Percentiles rank a stretch among this genome's conserved stretches.
Conservation (phyloP, 352 stramenopile species). For the Phytopythium oedochilum region DNA sequence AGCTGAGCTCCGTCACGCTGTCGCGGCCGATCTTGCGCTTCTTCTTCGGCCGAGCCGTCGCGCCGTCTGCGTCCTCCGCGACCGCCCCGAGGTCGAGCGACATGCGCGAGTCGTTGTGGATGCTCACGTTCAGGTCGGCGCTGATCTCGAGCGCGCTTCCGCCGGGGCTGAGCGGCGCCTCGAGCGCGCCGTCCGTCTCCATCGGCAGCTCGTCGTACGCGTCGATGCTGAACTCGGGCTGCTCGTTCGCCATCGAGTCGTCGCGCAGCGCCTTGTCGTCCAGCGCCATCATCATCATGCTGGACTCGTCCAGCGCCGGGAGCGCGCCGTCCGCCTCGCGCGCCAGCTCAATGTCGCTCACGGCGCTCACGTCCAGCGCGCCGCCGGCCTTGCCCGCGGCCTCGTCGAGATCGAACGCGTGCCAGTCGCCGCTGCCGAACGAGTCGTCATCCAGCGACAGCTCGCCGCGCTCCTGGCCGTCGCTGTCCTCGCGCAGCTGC, state of each 20-base stretch:
- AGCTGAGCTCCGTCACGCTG: constrained; percentile 74
- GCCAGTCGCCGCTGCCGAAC: constrained; percentile 73
- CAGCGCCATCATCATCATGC: constrained; percentile 27
- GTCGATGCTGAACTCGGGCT: constrained; percentile 52
- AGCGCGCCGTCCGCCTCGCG: constrained; percentile 59
- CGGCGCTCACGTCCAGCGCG: constrained; percentile 51
- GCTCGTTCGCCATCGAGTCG: constrained; percentile 28
- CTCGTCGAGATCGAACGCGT: constrained; percentile 80
- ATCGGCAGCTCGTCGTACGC: constrained; percentile 53
- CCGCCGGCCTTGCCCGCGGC: constrained; percentile 42
- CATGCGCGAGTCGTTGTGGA: constrained; percentile 51
- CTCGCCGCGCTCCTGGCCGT: constrained; percentile 46
- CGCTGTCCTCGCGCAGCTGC: constrained; percentile 39
- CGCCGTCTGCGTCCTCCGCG: constrained; percentile 23
- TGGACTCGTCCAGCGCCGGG: constrained; percentile 51
- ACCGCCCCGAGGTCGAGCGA: constrained; percentile 59
- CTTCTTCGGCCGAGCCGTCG: constrained; percentile 51
- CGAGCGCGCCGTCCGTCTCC: constrained; percentile 36
- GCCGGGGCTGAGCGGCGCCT: constrained; percentile 29
- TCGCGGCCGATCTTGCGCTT: constrained; percentile 81
- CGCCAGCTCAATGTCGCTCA: constrained; percentile 83
- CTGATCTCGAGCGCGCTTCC: constrained; percentile 61
- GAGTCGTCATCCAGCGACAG: constrained; percentile 73
- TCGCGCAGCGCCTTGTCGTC: constrained; percentile 47
- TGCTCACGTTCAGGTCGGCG: constrained; percentile 59